Conservation (phyloP, 148 eudicot genomes). For the Diospyros lotus region DNA sequence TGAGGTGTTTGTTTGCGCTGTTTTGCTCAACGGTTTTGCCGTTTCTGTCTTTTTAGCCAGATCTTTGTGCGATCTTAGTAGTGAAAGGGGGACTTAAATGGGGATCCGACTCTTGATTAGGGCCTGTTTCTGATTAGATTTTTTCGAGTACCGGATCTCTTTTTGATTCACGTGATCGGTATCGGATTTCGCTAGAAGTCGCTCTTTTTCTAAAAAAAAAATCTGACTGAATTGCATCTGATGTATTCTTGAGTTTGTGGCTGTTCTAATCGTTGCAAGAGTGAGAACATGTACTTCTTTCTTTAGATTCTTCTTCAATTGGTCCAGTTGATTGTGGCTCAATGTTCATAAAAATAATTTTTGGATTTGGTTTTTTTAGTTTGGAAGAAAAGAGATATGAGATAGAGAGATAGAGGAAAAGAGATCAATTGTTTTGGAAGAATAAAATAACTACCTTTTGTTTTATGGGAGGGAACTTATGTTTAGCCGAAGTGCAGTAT, state of each 20-base stretch:
- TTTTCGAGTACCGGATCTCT: no score
- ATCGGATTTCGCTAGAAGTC: no score
- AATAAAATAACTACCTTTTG: not conserved
- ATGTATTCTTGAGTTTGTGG: not conserved
- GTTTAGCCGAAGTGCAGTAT: not conserved
- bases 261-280: not conserved
- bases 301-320: not conserved
- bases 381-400: not conserved
- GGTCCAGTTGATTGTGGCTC: not conserved
- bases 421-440: not conserved
- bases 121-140: not conserved
- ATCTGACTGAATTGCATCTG: not conserved
- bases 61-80: not conserved
- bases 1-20: not conserved
- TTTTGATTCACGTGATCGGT: no score
- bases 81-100: not conserved
- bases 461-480: not conserved
- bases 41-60: not conserved
- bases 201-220: not conserved
- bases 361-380: not conserved
- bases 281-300: not conserved
- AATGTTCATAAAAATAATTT: not conserved
- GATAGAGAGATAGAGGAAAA: not conserved
- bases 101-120: not conserved
- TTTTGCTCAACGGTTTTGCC: constrained; percentile 7